Evolutionary conservation across 352 stramenopile genomes (phyloP).

Genomic region (Globisporangium ultimum): DNA sequence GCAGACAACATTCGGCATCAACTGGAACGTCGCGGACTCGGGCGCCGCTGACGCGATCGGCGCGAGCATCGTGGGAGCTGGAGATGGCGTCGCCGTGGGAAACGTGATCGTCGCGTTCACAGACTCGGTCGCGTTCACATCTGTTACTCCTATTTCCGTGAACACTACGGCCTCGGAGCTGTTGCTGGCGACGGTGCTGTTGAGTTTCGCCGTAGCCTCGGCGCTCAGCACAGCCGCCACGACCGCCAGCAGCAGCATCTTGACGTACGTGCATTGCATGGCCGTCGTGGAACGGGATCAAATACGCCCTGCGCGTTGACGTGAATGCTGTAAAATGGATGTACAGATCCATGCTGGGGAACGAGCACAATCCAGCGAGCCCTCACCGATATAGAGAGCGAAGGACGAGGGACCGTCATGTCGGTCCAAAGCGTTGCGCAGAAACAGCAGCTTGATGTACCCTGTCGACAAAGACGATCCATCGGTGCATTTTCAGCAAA

Average conservation of each 20-base stretch:
- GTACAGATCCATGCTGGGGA: too few species aligned
- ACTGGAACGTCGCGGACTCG: constrained; percentile 44
- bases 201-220: too few species aligned
- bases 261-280: not conserved
- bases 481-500: not conserved
- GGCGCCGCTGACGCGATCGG: constrained; percentile 31
- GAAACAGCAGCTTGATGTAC: not conserved
- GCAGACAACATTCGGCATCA: constrained; percentile 37
- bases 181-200: not conserved
- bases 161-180: not conserved
- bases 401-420: not conserved
- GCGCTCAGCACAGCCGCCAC: not conserved
- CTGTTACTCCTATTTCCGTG: not conserved
- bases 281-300: not conserved
- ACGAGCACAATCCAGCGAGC: too few species aligned
- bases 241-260: not conserved
- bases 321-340: not conserved
- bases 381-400: not conserved
- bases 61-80: constrained; percentile 16
- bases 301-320: not conserved
- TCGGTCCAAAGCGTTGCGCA: not conserved
- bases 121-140: not conserved
- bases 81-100: not conserved
- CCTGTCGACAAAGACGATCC: not conserved
- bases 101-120: not conserved